phyloP scores from a whole-genome alignment of 176 grass and related monocot species.

The Carex scoparia region DNA sequence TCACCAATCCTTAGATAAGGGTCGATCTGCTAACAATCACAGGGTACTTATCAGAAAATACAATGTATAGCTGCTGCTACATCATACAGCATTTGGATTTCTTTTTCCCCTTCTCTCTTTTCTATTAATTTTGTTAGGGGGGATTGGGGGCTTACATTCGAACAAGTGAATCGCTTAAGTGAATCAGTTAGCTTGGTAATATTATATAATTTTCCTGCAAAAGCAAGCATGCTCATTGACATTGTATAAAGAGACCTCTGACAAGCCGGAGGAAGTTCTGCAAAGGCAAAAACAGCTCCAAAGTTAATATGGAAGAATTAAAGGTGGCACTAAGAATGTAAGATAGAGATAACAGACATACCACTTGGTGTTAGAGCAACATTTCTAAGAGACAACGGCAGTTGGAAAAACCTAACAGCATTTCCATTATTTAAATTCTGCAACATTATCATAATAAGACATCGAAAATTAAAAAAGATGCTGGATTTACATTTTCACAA shows the following conservation, averaged over 20 bases:
- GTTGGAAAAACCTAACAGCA: constrained; percentile 64
- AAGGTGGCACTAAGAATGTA: background rate
- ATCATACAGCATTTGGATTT: background rate
- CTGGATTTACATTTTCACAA: background rate
- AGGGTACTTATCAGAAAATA: background rate
- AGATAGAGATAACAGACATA: constrained; percentile 30
- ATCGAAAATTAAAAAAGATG: background rate
- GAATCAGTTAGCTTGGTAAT: constrained; percentile 55
- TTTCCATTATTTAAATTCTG: constrained; percentile 65
- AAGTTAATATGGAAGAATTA: constrained; percentile 13
- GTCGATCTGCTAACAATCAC: constrained; percentile 57
- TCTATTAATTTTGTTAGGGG: background rate
- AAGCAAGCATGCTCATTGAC: constrained; percentile 68
- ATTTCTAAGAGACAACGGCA: constrained; percentile 74
- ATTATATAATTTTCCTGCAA: constrained; percentile 73
- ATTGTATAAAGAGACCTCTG: constrained; percentile 68
- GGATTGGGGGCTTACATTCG: constrained; percentile 45
- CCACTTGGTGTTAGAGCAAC: constrained; percentile 52
- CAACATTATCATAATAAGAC: constrained; percentile 21
- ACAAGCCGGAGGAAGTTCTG: constrained; percentile 64
- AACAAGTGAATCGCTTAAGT: constrained; percentile 43
- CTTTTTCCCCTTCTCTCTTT: background rate
- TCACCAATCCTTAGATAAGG: constrained; percentile 87
- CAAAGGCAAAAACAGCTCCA: constrained; percentile 27
- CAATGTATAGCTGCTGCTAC: background rate